phyloP scores from a whole-genome alignment of 306 rosid species.

The Cicer bijugum region DNA sequence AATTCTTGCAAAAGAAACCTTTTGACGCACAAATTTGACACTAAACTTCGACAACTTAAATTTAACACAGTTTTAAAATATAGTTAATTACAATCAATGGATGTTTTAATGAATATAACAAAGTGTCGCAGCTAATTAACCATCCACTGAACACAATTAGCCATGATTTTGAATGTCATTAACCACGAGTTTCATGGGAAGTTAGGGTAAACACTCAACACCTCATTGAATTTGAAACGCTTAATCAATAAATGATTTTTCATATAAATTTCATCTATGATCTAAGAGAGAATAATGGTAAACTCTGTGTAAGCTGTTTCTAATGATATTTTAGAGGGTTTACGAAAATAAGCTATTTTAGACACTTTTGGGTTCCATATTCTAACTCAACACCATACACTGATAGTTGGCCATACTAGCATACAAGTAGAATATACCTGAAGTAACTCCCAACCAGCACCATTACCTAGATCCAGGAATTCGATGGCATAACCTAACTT shows the following conservation, averaged over 20 bases:
- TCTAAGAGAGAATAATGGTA: not conserved
- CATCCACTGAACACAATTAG: no score
- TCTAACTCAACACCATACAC: constrained; percentile 5
- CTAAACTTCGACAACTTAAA: no score
- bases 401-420: not conserved
- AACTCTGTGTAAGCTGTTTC: not conserved
- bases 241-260: not conserved
- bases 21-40: no score
- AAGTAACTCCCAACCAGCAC: constrained; percentile 98
- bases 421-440: constrained; percentile 58
- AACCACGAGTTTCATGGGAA: no score
- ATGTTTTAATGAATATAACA: not conserved
- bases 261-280: not conserved
- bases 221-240: not conserved
- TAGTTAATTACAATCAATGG: no score
- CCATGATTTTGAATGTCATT: no score
- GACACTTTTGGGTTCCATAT: not conserved
- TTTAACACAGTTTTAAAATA: no score
- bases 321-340: not conserved
- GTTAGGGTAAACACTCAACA: no score
- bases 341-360: not conserved
- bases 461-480: constrained; percentile 77
- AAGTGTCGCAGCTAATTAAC: no score
- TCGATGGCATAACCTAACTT: constrained; percentile 64
- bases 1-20: not conserved